Base-by-base conservation (phyloP, 805 yeast genomes). In the Blastobotrys parvus region DNA sequence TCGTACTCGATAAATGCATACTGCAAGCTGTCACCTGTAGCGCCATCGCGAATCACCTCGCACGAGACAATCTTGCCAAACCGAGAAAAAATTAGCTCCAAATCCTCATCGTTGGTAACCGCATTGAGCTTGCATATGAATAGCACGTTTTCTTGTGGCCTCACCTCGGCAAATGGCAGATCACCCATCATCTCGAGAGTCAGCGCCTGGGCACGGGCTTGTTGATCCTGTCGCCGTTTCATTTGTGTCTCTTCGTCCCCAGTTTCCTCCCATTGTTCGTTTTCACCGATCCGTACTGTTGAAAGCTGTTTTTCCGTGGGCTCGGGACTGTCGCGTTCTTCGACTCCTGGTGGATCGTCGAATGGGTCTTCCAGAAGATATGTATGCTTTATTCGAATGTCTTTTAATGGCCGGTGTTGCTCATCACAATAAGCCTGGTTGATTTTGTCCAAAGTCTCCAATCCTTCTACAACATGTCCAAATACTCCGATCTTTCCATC, bases 61-160 rank as follows among this genome's bases (percentile, higher is more conserved):
- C 78, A 71, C 1, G 74, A 67, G 1, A 52, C 45, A 16, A 80
- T 72, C 4, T 59, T 49, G 1, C 88, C 88, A 61, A 79, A 80
- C 41, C 82, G 63, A n/a, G 73, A 64, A 53, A 81, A 81, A 11
- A 80, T 74, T 25, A 71, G 57, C 32, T 65, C 62, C 21, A 80
- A 55, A 39, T 81, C 84, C 3, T 72, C 75, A 20, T 68, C 75
- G n/a, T 63, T 62, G 3, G 88, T 80, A 1, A 79, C 59, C 1
- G 82, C 76, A 50, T 81, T 80, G 49, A 80, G 58, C 48, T 75
- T 76, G 53, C 86, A 79, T 2, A 80, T 71, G 51, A 80, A 81
- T 13, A 80, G 56, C 2, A 77, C 78, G 35, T 67, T 69, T 43
- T 81, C 86, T 41, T 77, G 69, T 0, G 88, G 87, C 48, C 70